phyloP scores from a whole-genome alignment of 2,329 filamentous ascomycete species.

The Trichoderma koningiopsis region DNA sequence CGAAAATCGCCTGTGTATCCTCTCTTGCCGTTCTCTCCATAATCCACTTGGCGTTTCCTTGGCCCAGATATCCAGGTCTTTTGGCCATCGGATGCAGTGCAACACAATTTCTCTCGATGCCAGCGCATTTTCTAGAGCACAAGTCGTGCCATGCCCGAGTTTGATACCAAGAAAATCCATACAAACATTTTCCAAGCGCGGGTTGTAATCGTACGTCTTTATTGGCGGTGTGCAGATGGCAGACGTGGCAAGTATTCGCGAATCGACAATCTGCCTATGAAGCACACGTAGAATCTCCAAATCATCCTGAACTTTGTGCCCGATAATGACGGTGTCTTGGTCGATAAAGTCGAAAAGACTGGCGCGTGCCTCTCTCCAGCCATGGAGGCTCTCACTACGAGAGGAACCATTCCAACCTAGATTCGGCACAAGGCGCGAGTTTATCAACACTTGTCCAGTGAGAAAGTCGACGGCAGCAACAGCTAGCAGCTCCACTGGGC shows the following conservation, averaged over 20 bases:
- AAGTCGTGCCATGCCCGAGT: not conserved
- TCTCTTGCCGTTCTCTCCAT: not conserved
- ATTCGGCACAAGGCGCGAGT: not conserved
- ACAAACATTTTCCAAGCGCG: not conserved
- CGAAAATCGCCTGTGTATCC: not conserved
- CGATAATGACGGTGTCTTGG: not conserved
- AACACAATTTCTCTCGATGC: not conserved
- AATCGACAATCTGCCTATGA: not conserved
- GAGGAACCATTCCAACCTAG: not conserved
- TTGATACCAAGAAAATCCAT: not conserved
- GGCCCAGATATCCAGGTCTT: not conserved
- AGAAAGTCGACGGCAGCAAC: constrained; percentile 2
- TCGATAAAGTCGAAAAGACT: not conserved
- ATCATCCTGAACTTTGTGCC: not conserved
- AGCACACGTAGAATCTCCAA: not conserved
- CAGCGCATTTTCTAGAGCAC: not conserved
- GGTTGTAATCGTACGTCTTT: not conserved
- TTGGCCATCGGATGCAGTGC: not conserved
- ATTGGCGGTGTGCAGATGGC: not conserved
- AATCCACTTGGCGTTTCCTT: not conserved
- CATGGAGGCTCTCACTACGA: not conserved
- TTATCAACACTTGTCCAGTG: not conserved
- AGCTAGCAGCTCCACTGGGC: not conserved
- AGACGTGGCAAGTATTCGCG: not conserved
- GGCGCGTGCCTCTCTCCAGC: not conserved